Conservation (phyloP, 169 alveolate genomes). For the Perkinsus olseni region DNA sequence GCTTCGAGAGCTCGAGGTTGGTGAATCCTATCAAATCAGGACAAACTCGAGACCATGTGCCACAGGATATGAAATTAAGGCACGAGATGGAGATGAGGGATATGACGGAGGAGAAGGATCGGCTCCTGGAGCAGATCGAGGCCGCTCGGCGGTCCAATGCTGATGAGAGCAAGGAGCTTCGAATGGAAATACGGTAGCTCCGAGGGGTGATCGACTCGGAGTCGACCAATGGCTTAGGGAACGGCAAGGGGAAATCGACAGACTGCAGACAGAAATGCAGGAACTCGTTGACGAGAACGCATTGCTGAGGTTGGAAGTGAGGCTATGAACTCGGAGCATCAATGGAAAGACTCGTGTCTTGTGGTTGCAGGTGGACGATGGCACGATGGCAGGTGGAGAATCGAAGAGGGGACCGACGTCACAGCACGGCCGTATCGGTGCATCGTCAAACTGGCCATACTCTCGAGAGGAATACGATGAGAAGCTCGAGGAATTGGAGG, state of each 20-base stretch:
- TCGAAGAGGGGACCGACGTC: too few species aligned
- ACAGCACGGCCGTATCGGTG: too few species aligned
- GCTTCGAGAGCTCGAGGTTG: not conserved
- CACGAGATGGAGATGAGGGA: not conserved
- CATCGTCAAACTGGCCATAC: not conserved
- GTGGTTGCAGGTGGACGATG: not conserved
- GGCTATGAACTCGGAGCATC: too few species aligned
- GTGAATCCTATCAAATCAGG: not conserved
- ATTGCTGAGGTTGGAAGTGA: not conserved
- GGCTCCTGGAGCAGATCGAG: not conserved
- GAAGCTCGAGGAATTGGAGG: not conserved
- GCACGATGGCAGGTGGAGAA: too few species aligned
- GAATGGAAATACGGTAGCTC: not conserved
- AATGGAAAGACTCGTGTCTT: not conserved
- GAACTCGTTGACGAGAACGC: not conserved
- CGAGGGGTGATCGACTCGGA: not conserved
- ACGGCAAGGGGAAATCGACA: not conserved
- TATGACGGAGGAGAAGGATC: not conserved
- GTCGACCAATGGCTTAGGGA: too few species aligned
- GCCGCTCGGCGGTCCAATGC: not conserved
- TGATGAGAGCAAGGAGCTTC: not conserved
- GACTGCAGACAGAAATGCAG: not conserved
- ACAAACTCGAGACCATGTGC: not conserved
- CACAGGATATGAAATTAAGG: not conserved
- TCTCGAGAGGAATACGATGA: not conserved